Conservation (phyloP, 441 rosid genomes). For the Hura crepitans region DNA sequence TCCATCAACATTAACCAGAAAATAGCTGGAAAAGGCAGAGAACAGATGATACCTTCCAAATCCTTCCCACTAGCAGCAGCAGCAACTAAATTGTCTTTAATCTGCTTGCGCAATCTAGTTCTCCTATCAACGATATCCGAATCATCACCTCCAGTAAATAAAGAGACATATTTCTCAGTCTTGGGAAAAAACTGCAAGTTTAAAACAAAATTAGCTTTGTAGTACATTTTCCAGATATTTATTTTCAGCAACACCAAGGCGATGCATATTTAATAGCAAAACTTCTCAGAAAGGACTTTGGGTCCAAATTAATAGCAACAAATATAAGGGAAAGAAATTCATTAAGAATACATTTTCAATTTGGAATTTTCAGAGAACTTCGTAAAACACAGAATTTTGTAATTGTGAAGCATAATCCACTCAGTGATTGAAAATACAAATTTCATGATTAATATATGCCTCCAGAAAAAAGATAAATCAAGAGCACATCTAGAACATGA, state of each 20-base stretch:
- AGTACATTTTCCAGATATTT: not conserved
- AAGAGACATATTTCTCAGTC: slow-evolving; percentile 88
- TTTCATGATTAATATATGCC: not conserved
- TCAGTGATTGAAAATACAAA: not conserved
- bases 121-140: slow-evolving; percentile 62
- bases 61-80: slow-evolving; percentile 98
- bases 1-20: too few relatives aligned
- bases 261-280: not conserved
- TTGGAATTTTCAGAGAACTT: not conserved
- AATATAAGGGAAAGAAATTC: not conserved
- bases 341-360: not conserved
- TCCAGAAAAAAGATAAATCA: not conserved
- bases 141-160: slow-evolving; percentile 77
- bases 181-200: slow-evolving; percentile 84
- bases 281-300: not conserved
- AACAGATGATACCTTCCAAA: slow-evolving; percentile 71
- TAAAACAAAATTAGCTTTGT: not conserved
- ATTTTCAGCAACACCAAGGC: not conserved
- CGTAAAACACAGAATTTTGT: not conserved
- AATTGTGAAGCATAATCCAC: not conserved
- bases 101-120: slow-evolving; percentile 81
- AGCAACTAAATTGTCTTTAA: slow-evolving; percentile 79
- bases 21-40: not conserved
- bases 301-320: not conserved
- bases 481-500: not conserved